phyloP scores from a whole-genome alignment of 2,329 filamentous ascomycete genomes.

The Hypoxylon sp. region DNA sequence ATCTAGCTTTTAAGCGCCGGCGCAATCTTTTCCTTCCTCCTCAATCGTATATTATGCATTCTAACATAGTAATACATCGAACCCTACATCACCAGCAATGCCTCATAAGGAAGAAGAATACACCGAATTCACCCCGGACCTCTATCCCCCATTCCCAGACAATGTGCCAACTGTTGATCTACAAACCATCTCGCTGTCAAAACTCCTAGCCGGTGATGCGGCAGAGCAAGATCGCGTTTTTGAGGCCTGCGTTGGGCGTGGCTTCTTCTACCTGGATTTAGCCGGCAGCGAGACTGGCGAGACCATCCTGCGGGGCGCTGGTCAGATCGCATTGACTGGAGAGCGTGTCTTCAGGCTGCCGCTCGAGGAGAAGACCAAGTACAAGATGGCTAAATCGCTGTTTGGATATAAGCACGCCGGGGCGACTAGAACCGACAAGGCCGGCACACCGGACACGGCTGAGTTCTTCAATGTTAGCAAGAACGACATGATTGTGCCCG shows the following conservation, averaged over 20 bases:
- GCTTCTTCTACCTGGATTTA: conserved; percentile 55
- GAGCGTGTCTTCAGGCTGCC: conserved; percentile 51
- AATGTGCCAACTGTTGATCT: conserved; percentile 50
- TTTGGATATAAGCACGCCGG: conserved; percentile 55
- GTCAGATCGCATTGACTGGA: conserved; percentile 45
- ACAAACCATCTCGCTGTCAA: conserved; percentile 51
- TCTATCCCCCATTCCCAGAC: conserved; percentile 50
- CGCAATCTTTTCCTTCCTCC: not conserved
- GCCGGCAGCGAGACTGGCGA: conserved; percentile 44
- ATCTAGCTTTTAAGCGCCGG: not conserved
- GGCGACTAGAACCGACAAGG: conserved; percentile 50
- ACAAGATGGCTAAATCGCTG: conserved; percentile 47
- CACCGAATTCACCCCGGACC: conserved; percentile 49
- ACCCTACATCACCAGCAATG: conserved; percentile 35
- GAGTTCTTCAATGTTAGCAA: conserved; percentile 57
- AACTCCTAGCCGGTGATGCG: conserved; percentile 44
- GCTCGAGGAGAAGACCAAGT: conserved; percentile 50
- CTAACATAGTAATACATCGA: no score
- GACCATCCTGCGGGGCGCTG: conserved; percentile 43
- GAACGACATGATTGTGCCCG: conserved; percentile 52
- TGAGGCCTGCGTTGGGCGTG: conserved; percentile 49
- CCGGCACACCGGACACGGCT: conserved; percentile 51
- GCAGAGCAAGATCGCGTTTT: conserved; percentile 50
- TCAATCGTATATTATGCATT: not conserved
- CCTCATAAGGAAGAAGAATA: conserved; percentile 46